phyloP scores from a whole-genome alignment of 169 alveolate species.

The Ichthyophthirius multifiliis region DNA sequence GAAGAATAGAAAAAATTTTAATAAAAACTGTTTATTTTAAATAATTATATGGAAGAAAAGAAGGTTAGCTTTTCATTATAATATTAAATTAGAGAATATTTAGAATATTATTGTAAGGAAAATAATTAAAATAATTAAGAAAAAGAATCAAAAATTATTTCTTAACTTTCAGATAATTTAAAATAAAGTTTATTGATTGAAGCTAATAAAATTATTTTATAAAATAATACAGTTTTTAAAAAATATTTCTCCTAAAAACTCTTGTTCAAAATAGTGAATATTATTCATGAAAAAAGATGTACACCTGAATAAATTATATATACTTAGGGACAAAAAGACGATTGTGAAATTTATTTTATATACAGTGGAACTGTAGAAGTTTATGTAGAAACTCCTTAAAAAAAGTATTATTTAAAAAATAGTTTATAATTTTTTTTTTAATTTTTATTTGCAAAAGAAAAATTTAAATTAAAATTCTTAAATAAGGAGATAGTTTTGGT shows the following conservation, averaged over 20 bases:
- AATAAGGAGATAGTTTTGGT: neutral
- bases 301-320: neutral
- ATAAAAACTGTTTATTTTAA: neutral
- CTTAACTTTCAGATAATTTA: neutral
- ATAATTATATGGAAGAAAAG: neutral
- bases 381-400: neutral
- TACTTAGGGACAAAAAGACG: neutral
- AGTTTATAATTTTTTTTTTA: neutral
- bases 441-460: neutral
- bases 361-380: conserved; percentile 1
- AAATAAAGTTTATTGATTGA: neutral
- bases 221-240: neutral
- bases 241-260: neutral
- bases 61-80: neutral
- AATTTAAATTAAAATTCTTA: neutral
- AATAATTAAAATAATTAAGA: neutral
- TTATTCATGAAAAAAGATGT: neutral
- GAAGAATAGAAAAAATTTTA: neutral
- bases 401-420: neutral
- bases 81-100: conserved; percentile 4
- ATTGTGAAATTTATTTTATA: neutral
- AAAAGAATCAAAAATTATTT: neutral
- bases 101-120: conserved; percentile 18
- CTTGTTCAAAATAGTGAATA: neutral
- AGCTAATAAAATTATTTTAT: conserved; percentile 2